Evolutionary conservation across 129 eudicot species (phyloP).

Genomic region (Helianthus annuus): DNA sequence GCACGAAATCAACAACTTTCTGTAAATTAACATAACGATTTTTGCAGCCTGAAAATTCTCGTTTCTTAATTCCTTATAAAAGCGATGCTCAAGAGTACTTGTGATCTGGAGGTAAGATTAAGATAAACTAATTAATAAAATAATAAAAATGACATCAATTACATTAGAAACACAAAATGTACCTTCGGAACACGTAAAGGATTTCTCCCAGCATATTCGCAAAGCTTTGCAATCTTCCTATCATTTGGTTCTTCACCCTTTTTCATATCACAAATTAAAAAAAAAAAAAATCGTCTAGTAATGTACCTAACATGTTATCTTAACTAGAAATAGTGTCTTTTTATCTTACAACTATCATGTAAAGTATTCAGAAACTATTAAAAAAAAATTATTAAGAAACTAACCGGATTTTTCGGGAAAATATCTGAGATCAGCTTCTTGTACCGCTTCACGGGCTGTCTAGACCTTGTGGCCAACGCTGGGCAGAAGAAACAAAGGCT

Average conservation of each 20-base stretch:
- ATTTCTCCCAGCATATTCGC: conserved; percentile 96
- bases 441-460: conserved; percentile 99
- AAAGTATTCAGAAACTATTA: neutral
- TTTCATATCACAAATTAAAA: conserved; percentile 19
- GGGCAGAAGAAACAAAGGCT: conserved; percentile 89
- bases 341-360: conserved; percentile 7
- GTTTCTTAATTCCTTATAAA: conserved; percentile 83
- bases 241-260: conserved; percentile 89
- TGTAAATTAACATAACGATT: conserved; percentile 75
- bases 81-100: conserved; percentile 77
- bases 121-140: conserved; percentile 14
- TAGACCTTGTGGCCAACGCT: conserved; percentile 74
- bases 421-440: conserved; percentile 93
- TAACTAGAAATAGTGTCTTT: neutral
- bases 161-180: conserved; percentile 14
- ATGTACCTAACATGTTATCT: conserved; percentile 15
- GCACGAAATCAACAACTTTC: conserved; percentile 71
- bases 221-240: conserved; percentile 88
- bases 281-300: neutral
- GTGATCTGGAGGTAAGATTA: conserved; percentile 62
- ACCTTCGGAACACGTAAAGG: conserved; percentile 99
- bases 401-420: conserved; percentile 77
- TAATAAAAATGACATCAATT: neutral
- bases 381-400: conserved; percentile 24
- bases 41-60: conserved; percentile 72